phyloP scores from a whole-genome alignment of 768 basidiomycete species.

The Kwoniella newhampshirensis region DNA sequence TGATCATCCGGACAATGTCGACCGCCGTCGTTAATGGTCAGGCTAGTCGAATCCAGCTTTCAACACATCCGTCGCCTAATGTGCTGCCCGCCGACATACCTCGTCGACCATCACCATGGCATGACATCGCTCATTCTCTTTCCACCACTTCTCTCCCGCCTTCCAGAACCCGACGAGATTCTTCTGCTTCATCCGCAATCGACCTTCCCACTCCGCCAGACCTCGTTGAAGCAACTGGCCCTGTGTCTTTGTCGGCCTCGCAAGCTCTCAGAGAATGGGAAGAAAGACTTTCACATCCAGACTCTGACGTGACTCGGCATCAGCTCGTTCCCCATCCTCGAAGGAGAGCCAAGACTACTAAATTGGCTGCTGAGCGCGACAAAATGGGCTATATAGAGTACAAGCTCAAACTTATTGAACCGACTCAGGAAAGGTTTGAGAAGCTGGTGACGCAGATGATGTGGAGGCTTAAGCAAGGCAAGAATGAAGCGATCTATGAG shows the following conservation, averaged over 20 bases:
- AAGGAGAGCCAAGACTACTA: conserved; percentile 11
- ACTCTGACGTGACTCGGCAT: conserved; percentile 23
- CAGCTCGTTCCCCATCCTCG: conserved; percentile 21
- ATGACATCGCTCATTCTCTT: conserved; percentile 39
- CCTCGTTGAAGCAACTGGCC: no score
- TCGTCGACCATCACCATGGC: conserved; percentile 47
- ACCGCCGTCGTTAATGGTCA: no score
- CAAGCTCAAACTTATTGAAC: conserved; percentile 82
- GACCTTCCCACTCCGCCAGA: background rate
- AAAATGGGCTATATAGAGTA: conserved; percentile 84
- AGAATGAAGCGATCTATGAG: conserved; percentile 80
- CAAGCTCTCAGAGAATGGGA: conserved; percentile 39
- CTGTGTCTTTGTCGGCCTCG: conserved; percentile 12
- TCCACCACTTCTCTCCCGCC: conserved; percentile 34
- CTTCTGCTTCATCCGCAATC: conserved; percentile 12
- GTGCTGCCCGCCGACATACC: conserved; percentile 16
- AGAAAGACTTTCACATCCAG: conserved; percentile 21
- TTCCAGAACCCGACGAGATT: conserved; percentile 1
- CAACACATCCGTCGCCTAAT: background rate
- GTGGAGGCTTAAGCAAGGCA: conserved; percentile 85
- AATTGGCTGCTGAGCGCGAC: conserved; percentile 48
- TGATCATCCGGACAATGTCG: background rate
- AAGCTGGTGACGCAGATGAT: conserved; percentile 88
- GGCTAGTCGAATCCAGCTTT: no score
- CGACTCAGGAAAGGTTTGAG: conserved; percentile 59